These are phyloP conservation scores for Limnomonas spitsbergensis DNA, from an alignment of 139 green algal species.

Conservation along the genomic window DNA sequence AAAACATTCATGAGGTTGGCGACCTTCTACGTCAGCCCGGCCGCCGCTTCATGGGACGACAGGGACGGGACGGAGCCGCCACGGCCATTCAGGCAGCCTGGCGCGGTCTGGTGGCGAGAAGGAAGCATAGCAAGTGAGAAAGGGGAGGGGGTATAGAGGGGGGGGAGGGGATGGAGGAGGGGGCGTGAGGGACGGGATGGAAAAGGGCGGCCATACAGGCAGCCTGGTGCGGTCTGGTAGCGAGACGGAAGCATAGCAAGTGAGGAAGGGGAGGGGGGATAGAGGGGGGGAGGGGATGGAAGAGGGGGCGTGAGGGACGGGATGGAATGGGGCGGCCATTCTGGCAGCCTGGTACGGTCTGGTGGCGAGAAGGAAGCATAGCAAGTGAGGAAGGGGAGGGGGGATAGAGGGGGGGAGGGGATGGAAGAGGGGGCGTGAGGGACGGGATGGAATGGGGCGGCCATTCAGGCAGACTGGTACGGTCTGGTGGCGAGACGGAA, in stretches of 20 bases:
- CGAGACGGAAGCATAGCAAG: too few relatives aligned
- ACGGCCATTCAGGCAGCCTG: slow-evolving; percentile 50
- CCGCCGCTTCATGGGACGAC: slow-evolving; percentile 42
- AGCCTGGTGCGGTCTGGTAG: too few relatives aligned
- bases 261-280: too few relatives aligned
- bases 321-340: slow-evolving; percentile 41
- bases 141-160: too few relatives aligned
- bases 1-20: slow-evolving; percentile 60
- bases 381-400: too few relatives aligned
- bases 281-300: too few relatives aligned
- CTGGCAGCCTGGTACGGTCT: slow-evolving; percentile 50
- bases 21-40: slow-evolving; percentile 48
- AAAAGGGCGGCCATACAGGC: too few relatives aligned
- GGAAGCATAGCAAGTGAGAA: slow-evolving; percentile 20
- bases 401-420: too few relatives aligned
- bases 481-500: too few relatives aligned
- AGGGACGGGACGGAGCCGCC: slow-evolving; percentile 33
- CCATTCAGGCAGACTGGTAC: too few relatives aligned
- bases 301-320: slow-evolving; percentile 28
- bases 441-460: slow-evolving; percentile 15
- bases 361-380: slow-evolving; percentile 26
- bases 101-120: slow-evolving; percentile 39
- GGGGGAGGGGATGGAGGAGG: too few relatives aligned
- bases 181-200: slow-evolving; percentile 27
- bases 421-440: slow-evolving; percentile 34